A percentile compares a stretch with the other conserved stretches of the same genome.
Evolutionary conservation across 2,329 filamentous ascomycete genomes (phyloP).

Genomic region (Gnomoniopsis sp.): DNA sequence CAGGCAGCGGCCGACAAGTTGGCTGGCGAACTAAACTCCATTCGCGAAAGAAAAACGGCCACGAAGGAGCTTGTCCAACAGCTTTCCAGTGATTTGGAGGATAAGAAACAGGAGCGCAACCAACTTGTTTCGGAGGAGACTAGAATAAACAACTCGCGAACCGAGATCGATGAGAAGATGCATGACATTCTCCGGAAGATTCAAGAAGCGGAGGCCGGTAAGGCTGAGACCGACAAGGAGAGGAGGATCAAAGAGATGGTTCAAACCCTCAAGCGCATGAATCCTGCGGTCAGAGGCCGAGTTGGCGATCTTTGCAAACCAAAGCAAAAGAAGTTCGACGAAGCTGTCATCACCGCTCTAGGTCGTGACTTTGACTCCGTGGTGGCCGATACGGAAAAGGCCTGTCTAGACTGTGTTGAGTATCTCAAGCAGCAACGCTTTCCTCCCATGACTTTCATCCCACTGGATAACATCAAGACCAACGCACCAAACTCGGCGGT

Average conservation of each 20-base stretch:
- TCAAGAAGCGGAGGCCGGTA: constrained; percentile 79
- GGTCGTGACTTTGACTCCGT: constrained; percentile 93
- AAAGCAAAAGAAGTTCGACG: constrained; percentile 95
- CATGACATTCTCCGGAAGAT: constrained; percentile 77
- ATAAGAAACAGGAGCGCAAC: constrained; percentile 89
- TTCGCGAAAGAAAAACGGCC: constrained; percentile 65
- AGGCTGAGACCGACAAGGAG: constrained; percentile 82
- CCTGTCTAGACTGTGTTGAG: constrained; percentile 87
- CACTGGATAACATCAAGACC: constrained; percentile 95
- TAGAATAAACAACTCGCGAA: constrained; percentile 74
- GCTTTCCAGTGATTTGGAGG: constrained; percentile 72
- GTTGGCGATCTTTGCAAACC: constrained; percentile 90
- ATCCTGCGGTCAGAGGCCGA: constrained; percentile 85
- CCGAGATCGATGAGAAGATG: constrained; percentile 89
- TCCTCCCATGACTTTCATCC: constrained; percentile 88
- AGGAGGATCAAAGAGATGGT: constrained; percentile 77
- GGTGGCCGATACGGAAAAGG: constrained; percentile 92
- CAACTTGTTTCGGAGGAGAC: constrained; percentile 79
- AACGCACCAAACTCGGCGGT: constrained; percentile 85
- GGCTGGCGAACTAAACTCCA: constrained; percentile 64
- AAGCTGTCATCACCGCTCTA: constrained; percentile 87
- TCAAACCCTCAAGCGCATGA: constrained; percentile 81
- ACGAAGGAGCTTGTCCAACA: constrained; percentile 63
- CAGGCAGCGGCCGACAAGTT: constrained; percentile 72
- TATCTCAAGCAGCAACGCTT: constrained; percentile 89